Base-by-base conservation (phyloP, 306 rosid genomes). In the Rosa persica region DNA sequence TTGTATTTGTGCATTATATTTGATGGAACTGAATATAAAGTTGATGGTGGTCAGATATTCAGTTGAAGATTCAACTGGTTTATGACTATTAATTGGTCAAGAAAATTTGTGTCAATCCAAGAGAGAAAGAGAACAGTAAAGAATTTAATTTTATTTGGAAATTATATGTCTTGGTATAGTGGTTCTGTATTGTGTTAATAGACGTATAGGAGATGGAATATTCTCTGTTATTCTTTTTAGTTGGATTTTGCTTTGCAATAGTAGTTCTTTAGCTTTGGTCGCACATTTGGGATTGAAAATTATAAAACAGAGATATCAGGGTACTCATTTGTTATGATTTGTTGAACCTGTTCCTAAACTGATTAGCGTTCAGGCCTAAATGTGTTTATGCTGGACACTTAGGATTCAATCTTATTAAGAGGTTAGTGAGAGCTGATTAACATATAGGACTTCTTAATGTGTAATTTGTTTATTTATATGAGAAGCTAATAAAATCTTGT, bases 1-100 rank as follows among this genome's bases (percentile, higher is more conserved):
- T 12, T 72, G 72, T 67, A 16, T 39, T 39, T 74, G 40, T 58
- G 78, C 40, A 74, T 60, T 61, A 8, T 44, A 30, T 20, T 42
- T 73, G 39, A 54, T 27, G 34, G 8, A 46, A 44, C 71, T 44
- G 60, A 12, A 36, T 51, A 51, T 58, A 73, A n/a, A 54, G 12
- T n/a, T 43, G 57, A 39, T 9, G 64, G 57, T 55, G 13, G 36
- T 30, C 36, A 73, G 54, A 36, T 74, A 6, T 74, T 55, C n/a
- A 74, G 67, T 20, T 42, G 74, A 70, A 39, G 71, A n/a, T 27
- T 61, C 52, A 44, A 44, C 38, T 17, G 25, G 60, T 27, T 44
- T 30, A 12, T 61, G 71, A 44, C n/a, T 61, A 46, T 60, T 75
- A 44, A 25, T 11, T 25, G 70, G 55, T 60, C 23, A 73, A 58